These are phyloP conservation scores for Ramaria sp. DNA, from an alignment of 768 basidiomycete species.

Conservation along the genomic window DNA sequence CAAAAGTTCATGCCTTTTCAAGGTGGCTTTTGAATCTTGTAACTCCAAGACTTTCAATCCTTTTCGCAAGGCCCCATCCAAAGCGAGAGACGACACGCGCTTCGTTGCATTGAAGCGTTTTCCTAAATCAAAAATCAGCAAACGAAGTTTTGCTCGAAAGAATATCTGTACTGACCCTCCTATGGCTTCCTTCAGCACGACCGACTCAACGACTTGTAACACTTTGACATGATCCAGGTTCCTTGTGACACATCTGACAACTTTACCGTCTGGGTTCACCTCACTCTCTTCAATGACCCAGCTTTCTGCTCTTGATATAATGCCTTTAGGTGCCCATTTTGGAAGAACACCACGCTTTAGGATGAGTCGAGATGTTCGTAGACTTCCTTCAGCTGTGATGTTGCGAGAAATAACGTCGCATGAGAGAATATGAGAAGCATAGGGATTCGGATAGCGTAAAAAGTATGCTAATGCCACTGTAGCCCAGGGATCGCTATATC, in stretches of 20 bases:
- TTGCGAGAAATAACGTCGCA: constrained; percentile 90
- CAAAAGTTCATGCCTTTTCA: constrained; percentile 59
- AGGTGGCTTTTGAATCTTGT: constrained; percentile 80
- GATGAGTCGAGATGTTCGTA: constrained; percentile 83
- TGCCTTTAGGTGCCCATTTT: constrained; percentile 79
- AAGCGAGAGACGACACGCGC: constrained; percentile 81
- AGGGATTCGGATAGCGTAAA: constrained; percentile 92
- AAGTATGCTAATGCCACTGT: constrained; percentile 92
- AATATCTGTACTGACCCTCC: constrained; percentile 47
- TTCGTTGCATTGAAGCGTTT: constrained; percentile 78
- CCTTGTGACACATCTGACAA: constrained; percentile 67
- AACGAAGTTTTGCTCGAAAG: neutral
- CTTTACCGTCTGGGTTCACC: constrained; percentile 73
- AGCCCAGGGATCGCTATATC: constrained; percentile 77
- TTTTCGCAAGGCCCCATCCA: constrained; percentile 82
- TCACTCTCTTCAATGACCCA: constrained; percentile 96
- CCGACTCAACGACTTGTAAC: constrained; percentile 84
- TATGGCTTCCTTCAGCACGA: constrained; percentile 52
- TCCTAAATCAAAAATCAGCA: constrained; percentile 28
- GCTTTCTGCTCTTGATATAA: constrained; percentile 75
- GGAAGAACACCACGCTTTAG: constrained; percentile 88
- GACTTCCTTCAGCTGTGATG: constrained; percentile 58
- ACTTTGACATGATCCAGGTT: constrained; percentile 93
- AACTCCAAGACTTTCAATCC: constrained; percentile 79
- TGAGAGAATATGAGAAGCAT: constrained; percentile 85